phyloP scores from a whole-genome alignment of 257 asterid genomes.

The Striga asiatica region DNA sequence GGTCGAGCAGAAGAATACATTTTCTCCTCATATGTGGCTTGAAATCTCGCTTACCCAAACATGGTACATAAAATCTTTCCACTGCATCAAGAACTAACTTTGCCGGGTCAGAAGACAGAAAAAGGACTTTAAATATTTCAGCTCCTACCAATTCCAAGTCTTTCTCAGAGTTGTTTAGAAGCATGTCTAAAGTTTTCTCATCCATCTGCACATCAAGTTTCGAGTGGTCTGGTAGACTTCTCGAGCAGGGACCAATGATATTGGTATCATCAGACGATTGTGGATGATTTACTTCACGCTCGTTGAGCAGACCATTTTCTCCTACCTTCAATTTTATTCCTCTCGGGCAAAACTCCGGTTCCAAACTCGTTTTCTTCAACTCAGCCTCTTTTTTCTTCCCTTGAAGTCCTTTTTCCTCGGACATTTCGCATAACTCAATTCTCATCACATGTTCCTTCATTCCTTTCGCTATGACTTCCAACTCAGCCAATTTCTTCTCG shows the following conservation, averaged over 20 bases:
- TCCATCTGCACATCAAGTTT: constrained; percentile 11
- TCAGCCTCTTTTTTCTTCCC: constrained; percentile 2
- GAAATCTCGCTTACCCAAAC: constrained; percentile 15
- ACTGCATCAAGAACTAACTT: constrained; percentile 34
- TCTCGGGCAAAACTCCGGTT: too few relatives aligned
- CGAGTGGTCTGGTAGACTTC: not conserved
- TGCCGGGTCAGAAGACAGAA: constrained; percentile 35
- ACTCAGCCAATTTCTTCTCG: not conserved
- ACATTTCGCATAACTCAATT: not conserved
- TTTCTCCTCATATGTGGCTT: constrained; percentile 17
- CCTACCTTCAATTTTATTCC: too few relatives aligned
- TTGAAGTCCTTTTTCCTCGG: constrained; percentile 3
- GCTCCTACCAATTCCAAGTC: constrained; percentile 22
- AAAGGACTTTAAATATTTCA: constrained; percentile 27
- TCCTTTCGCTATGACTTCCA: not conserved
- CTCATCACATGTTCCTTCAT: not conserved
- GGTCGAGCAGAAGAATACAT: constrained; percentile 27
- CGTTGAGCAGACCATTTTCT: too few relatives aligned
- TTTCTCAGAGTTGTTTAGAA: constrained; percentile 16
- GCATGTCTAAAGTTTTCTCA: constrained; percentile 12
- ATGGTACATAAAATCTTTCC: constrained; percentile 18
- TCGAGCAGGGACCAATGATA: too few relatives aligned
- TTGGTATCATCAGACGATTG: too few relatives aligned
- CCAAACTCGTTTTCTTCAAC: not conserved
- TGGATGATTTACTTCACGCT: too few relatives aligned